These are phyloP conservation scores for Fraxinus xanthoxyloides DNA, from an alignment of 305 asterid genomes.

Conservation along the genomic window DNA sequence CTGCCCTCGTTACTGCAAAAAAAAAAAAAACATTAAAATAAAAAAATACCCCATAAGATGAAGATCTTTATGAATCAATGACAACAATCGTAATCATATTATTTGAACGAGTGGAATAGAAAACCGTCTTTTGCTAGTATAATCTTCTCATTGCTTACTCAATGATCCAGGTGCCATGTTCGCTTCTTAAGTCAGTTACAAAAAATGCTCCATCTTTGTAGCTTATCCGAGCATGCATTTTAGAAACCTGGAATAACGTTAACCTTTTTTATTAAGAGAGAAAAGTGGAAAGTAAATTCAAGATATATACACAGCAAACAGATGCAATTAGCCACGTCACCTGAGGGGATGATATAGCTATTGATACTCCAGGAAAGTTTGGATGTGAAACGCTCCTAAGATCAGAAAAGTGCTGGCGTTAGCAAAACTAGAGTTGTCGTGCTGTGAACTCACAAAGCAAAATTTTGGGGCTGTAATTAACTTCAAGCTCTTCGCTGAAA, in stretches of 20 bases:
- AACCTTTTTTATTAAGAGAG: neutral
- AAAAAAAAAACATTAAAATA: neutral
- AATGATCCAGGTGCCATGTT: conserved; percentile 80
- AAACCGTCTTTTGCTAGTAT: neutral
- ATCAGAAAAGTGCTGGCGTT: conserved; percentile 8
- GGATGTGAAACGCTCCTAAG: conserved; percentile 63
- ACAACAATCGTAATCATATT: neutral
- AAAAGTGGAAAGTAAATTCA: neutral
- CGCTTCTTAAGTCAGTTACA: conserved; percentile 78
- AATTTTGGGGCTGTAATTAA: neutral
- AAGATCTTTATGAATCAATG: neutral
- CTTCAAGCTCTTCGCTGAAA: neutral
- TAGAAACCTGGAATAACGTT: conserved; percentile 49
- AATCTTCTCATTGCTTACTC: conserved; percentile 44
- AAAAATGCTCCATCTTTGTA: conserved; percentile 72
- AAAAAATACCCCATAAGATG: neutral
- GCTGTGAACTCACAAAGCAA: neutral
- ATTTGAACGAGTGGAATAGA: neutral
- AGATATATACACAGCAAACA: neutral
- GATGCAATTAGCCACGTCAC: conserved; percentile 25
- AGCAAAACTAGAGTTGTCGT: neutral
- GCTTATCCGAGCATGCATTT: conserved; percentile 70
- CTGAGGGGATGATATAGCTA: conserved; percentile 65
- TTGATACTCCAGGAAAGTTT: conserved; percentile 54
- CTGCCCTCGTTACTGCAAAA: conserved; percentile 65